Percentiles rank a stretch among this genome's conserved stretches.
phyloP scores from a whole-genome alignment of 257 asterid species.

The Nicotiana noctiflora region DNA sequence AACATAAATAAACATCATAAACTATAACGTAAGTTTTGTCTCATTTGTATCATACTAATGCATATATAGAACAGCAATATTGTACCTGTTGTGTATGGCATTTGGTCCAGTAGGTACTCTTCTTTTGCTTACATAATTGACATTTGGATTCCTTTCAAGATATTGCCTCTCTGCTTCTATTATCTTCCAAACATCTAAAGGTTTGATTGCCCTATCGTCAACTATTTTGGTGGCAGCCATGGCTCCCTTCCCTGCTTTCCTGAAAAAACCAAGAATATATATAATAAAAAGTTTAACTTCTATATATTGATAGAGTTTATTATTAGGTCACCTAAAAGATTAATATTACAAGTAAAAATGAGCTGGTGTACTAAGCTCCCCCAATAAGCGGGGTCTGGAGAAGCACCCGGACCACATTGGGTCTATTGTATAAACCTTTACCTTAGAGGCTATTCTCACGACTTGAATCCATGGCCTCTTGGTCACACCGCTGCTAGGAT shows the following conservation, averaged over 20 bases:
- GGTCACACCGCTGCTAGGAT: too few species aligned
- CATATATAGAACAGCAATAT: neutral
- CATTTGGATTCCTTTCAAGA: slow-evolving; percentile 18
- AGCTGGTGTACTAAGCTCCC: too few species aligned
- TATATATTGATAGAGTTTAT: neutral
- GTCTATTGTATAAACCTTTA: too few species aligned
- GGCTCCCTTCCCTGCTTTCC: slow-evolving; percentile 1
- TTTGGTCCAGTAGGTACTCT: slow-evolving; percentile 83
- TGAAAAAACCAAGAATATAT: neutral
- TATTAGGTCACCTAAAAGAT: neutral
- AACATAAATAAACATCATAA: neutral
- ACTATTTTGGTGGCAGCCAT: neutral
- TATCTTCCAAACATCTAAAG: slow-evolving; percentile 17
- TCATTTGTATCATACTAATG: neutral
- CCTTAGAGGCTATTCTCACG: too few species aligned
- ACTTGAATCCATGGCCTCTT: too few species aligned
- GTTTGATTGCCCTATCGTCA: slow-evolving; percentile 20
- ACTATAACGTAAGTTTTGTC: neutral
- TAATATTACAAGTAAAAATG: too few species aligned
- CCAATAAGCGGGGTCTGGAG: too few species aligned
- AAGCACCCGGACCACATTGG: too few species aligned
- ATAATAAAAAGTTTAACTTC: neutral
- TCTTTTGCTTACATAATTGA: slow-evolving; percentile 58
- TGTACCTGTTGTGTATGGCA: slow-evolving; percentile 36
- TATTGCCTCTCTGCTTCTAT: slow-evolving; percentile 19